Percentiles rank a stretch among this genome's conserved stretches.
phyloP scores from a whole-genome alignment of 169 alveolate genomes.

The Cryptosporidium parvum region DNA sequence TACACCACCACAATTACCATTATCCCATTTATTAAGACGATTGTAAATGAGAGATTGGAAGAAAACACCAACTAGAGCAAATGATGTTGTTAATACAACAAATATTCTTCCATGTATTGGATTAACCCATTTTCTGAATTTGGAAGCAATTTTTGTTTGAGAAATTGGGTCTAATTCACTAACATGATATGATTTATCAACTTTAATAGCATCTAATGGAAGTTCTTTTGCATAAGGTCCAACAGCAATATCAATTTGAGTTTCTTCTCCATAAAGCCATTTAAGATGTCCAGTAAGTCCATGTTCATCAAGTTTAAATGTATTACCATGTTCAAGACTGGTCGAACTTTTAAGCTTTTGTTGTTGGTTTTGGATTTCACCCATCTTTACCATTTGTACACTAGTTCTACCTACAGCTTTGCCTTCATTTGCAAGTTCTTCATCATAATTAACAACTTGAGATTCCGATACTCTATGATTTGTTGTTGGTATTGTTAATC shows the following conservation, averaged over 20 bases:
- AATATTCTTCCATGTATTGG: slow-evolving; percentile 74
- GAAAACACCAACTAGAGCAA: slow-evolving; percentile 69
- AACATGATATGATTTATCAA: slow-evolving; percentile 54
- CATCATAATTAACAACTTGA: slow-evolving; percentile 22
- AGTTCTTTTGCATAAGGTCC: slow-evolving; percentile 60
- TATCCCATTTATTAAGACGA: slow-evolving; percentile 62
- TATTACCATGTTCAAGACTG: slow-evolving; percentile 17
- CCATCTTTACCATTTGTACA: slow-evolving; percentile 45
- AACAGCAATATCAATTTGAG: slow-evolving; percentile 50
- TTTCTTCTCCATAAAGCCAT: slow-evolving; percentile 74
- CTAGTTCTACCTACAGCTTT: slow-evolving; percentile 58
- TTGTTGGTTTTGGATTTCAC: background rate
- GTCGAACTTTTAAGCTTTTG: background rate
- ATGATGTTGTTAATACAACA: slow-evolving; percentile 65
- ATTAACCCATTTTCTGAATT: slow-evolving; percentile 64
- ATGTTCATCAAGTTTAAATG: slow-evolving; percentile 60
- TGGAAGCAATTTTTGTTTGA: slow-evolving; percentile 36
- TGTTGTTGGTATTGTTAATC: background rate
- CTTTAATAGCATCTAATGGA: slow-evolving; percentile 38
- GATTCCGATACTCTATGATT: slow-evolving; percentile 35
- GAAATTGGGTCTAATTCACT: slow-evolving; percentile 60
- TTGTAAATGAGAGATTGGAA: slow-evolving; percentile 60
- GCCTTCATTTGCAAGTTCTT: slow-evolving; percentile 17
- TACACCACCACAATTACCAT: slow-evolving; percentile 63
- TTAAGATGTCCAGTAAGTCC: slow-evolving; percentile 68